A percentile compares a stretch with the other conserved stretches of the same genome.
phyloP scores from a whole-genome alignment of 495 filamentous ascomycete genomes.

The Xylaria longipes region DNA sequence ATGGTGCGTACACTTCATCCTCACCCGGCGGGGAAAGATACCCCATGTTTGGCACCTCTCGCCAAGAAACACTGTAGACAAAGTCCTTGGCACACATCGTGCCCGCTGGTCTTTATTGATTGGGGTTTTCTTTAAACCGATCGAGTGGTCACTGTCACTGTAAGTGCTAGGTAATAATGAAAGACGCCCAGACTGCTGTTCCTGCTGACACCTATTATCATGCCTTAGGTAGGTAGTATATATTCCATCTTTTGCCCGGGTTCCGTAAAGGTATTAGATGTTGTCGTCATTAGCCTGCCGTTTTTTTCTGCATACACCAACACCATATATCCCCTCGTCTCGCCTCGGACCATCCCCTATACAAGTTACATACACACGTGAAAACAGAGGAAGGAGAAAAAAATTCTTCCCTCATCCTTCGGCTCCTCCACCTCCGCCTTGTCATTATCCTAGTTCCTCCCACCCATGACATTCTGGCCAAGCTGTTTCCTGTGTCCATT shows the following conservation, averaged over 20 bases:
- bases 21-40: neutral
- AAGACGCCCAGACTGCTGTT: constrained; percentile 1
- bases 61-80: constrained; percentile 9
- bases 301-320: neutral
- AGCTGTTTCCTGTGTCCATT: constrained; percentile 3
- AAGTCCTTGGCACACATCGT: neutral
- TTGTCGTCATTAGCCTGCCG: neutral
- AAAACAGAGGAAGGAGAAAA: constrained; percentile 10
- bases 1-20: neutral
- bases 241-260: neutral
- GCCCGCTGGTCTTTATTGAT: neutral
- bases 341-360: neutral
- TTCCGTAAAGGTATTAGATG: neutral
- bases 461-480: neutral
- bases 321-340: neutral
- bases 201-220: constrained; percentile 3
- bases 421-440: constrained; percentile 24
- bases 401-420: constrained; percentile 20
- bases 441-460: constrained; percentile 10
- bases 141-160: neutral
- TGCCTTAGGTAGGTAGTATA: neutral
- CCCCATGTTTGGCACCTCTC: neutral
- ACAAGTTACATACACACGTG: neutral
- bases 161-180: neutral
- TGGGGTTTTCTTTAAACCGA: constrained; percentile 2